Percentiles rank a stretch among this genome's conserved stretches.
Evolutionary conservation across 1,284 basidiomycete genomes (phyloP).

Genomic region (Cryptococcus floricola): DNA sequence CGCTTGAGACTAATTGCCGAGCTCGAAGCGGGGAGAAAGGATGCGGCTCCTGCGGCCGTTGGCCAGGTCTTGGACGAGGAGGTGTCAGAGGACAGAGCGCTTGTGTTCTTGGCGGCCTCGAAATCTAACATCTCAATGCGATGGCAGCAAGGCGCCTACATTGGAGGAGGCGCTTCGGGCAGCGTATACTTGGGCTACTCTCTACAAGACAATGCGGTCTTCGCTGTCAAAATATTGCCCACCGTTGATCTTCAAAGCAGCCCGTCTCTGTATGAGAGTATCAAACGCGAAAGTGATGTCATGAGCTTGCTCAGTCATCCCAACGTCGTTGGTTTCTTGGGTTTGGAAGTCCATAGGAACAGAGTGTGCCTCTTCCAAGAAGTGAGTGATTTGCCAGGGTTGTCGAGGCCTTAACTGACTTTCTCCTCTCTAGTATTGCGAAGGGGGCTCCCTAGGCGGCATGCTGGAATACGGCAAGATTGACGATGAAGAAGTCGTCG

Average conservation of each 20-base stretch:
- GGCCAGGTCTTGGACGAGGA: constrained; percentile 89
- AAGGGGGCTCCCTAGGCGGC: constrained; percentile 87
- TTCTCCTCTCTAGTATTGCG: constrained; percentile 66
- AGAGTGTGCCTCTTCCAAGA: constrained; percentile 19
- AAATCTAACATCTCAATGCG: constrained; percentile 92
- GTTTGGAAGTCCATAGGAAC: constrained; percentile 68
- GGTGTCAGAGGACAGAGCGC: constrained; percentile 81
- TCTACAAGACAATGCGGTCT: constrained; percentile 89
- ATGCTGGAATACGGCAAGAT: constrained; percentile 91
- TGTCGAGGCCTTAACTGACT: neutral
- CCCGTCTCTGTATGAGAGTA: constrained; percentile 82
- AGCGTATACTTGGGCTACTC: constrained; percentile 98
- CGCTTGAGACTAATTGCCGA: constrained; percentile 59
- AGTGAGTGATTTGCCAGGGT: constrained; percentile 1
- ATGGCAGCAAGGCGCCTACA: constrained; percentile 98
- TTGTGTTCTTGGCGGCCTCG: constrained; percentile 86
- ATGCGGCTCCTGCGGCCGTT: constrained; percentile 60
- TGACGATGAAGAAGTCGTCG: constrained; percentile 93
- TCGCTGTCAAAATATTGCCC: constrained; percentile 99
- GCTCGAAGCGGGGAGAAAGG: constrained; percentile 62
- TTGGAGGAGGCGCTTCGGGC: constrained; percentile 95
- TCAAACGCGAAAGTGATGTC: constrained; percentile 93
- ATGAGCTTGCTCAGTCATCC: constrained; percentile 99
- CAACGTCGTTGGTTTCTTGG: constrained; percentile 98
- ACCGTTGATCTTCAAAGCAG: constrained; percentile 87